phyloP scores from a whole-genome alignment of 257 asterid genomes.

The Voacanga thouarsii region DNA sequence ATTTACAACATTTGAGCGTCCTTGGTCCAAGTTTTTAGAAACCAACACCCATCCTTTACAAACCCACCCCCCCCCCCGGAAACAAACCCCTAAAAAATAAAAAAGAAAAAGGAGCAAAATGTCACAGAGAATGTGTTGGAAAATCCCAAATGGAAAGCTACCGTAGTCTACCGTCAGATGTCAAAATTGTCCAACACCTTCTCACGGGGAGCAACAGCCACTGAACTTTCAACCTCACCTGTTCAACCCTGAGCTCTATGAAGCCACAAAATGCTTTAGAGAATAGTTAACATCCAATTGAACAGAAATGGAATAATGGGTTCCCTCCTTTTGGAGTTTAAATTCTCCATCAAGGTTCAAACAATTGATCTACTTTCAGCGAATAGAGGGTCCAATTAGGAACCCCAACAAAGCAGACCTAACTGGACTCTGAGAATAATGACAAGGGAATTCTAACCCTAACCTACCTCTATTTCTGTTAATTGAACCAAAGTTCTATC shows the following conservation, averaged over 20 bases:
- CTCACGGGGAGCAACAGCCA: too few relatives aligned
- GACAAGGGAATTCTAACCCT: slow-evolving; percentile 17
- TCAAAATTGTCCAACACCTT: too few relatives aligned
- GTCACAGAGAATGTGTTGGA: too few relatives aligned
- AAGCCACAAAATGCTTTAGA: neutral
- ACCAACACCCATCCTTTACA: too few relatives aligned
- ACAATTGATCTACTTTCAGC: slow-evolving; percentile 21
- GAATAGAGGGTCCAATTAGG: slow-evolving; percentile 15
- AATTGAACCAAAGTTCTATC: slow-evolving; percentile 15
- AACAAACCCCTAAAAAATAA: too few relatives aligned
- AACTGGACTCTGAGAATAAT: slow-evolving; percentile 16
- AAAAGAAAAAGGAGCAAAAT: too few relatives aligned
- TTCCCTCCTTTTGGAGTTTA: neutral
- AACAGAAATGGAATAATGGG: neutral
- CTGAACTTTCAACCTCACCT: neutral
- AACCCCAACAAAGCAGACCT: slow-evolving; percentile 21
- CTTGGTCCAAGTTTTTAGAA: too few relatives aligned
- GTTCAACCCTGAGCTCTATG: neutral
- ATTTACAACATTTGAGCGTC: too few relatives aligned
- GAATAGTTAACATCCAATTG: neutral
- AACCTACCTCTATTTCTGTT: slow-evolving; percentile 24
- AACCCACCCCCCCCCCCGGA: too few relatives aligned
- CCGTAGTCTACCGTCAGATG: too few relatives aligned
- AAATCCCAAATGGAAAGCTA: too few relatives aligned
- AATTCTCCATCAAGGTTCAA: slow-evolving; percentile 12